A percentile compares a stretch with the other conserved stretches of the same genome.
These are phyloP conservation scores for Xanthoparmelia taractica DNA, from an alignment of 495 filamentous ascomycete species.

Conservation along the genomic window DNA sequence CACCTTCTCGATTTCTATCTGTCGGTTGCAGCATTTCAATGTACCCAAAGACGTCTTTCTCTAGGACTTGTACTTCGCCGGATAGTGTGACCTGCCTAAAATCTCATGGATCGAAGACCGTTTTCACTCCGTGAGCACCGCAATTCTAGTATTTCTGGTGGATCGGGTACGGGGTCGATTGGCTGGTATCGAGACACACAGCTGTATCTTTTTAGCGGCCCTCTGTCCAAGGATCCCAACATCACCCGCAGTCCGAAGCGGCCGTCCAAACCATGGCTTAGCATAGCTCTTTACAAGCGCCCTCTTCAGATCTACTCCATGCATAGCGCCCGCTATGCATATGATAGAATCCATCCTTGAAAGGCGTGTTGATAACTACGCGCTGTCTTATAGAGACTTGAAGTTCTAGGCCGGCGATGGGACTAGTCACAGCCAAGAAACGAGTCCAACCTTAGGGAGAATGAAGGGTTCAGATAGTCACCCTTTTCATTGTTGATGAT, in stretches of 20 bases:
- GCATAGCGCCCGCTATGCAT: constrained; percentile 49
- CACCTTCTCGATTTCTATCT: not conserved
- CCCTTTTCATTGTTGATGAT: not conserved
- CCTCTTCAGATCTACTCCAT: constrained; percentile 44
- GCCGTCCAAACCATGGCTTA: constrained; percentile 47
- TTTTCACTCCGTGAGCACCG: not conserved
- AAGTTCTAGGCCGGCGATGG: not conserved
- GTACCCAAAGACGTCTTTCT: not conserved
- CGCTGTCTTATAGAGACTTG: too few relatives aligned
- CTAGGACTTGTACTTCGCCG: not conserved
- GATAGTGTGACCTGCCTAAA: not conserved
- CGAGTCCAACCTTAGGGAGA: not conserved
- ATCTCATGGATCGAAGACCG: not conserved
- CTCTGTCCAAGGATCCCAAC: constrained; percentile 51
- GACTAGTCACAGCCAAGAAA: not conserved
- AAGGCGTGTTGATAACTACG: too few relatives aligned
- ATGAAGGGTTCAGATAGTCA: not conserved
- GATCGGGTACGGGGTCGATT: constrained; percentile 40
- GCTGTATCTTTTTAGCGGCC: constrained; percentile 32
- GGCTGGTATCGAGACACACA: constrained; percentile 51
- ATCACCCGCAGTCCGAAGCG: constrained; percentile 43
- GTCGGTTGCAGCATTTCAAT: not conserved
- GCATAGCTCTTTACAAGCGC: constrained; percentile 45
- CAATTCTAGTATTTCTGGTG: constrained; percentile 34
- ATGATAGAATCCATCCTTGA: constrained; percentile 44